Base-by-base conservation (phyloP, 2,329 filamentous ascomycete genomes). In the Acarospora socialis region DNA sequence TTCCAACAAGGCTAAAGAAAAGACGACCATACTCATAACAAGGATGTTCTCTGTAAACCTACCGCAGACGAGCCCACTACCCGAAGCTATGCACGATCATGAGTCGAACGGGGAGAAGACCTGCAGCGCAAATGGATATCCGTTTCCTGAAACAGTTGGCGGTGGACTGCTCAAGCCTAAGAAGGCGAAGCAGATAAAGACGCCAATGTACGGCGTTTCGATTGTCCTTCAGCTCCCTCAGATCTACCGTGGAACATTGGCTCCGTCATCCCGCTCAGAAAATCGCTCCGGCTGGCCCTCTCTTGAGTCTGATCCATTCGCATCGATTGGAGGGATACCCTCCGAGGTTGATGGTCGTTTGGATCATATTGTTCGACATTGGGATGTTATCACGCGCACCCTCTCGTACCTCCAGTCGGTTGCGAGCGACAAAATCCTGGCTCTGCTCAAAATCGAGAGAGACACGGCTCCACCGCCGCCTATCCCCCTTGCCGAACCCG, bases 181-280 rank as follows among this genome's bases (percentile, higher is more conserved):
- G 30, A 63, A 63, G 41, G 53, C 62, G 14, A 61, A 63, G 37
- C 61, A 64, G 38, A 60, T 61, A 47, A 65, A 65, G 44, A 68
- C 63, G 2, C 69, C 68, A 4, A 70, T 70, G 58, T 73, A 69
- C 48, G 69, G 66, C 10, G 65, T 73, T 28, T 65, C 66, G 7
- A 61, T 73, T 18, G 64, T 69, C 2, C 52, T 72, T 10, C 65
- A 70, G 36, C 57, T 72, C 7, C 68, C 5, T 39, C 59, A 13
- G 21, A n/a, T n/a, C n/a, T n/a, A n/a, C n/a, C n/a, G n/a, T n/a
- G n/a, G n/a, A n/a, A n/a, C n/a, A n/a, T n/a, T 59, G 37, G 55
- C 56, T 10, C 55, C 53, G 32, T 60, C 57, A 4, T 35, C 59
- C 15, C 56, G 60, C 37, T 60, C 57, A 4, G 55, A 56, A 30